Evolutionary conservation across 805 yeast genomes (phyloP), one percentile per base, ranked within the genome.

Genomic region (Candida yuanshanica): DNA sequence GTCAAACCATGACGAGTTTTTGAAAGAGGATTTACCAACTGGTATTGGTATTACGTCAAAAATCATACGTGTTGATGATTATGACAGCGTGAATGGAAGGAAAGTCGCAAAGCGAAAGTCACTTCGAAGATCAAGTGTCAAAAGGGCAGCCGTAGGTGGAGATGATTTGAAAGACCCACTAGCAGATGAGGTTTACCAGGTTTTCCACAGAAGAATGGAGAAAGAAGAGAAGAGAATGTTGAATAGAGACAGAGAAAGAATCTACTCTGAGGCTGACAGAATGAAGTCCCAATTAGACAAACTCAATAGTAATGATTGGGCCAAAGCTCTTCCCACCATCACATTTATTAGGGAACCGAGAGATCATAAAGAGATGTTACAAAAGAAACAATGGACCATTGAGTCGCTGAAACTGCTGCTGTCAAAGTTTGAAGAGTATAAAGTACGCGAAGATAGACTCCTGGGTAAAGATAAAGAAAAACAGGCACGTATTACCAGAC

Each of bases 161-260:
- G 10, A 8, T 10, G 33, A 29, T 10, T 32, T 35, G 7, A 21
- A 38, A 9, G 80, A 74, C 43, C 79, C 81, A 1, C 58, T 83
- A 32, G 47, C 49, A 1, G 80, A 76, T 47, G 50, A 52, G 0
- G 14, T 65, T 12, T 79, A 64, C 52, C 51, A 56, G 23, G 45
- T 63, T 10, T 74, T 72, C 50, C 87, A 83, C 59, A 65, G 69
- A 32, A 64, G 76, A 20, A 75, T 81, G 77, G 82, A 74, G 49
- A 75, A 75, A 39, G 82, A 79, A 38, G 93, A 83, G 58, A 73
- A 74, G 51, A 68, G 72, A 32, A 77, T 81, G 72, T 26, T 48
- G 23, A 57, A 57, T 38, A 62, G 72, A 5, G 93, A 84, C 49
- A 63, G 75, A n/a, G 71, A 68, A 35, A 67, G 72, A 44, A 65